Evolutionary conservation across 2,329 filamentous ascomycete species (phyloP).

Genomic region (Pseudovirgaria hyperparasitica): DNA sequence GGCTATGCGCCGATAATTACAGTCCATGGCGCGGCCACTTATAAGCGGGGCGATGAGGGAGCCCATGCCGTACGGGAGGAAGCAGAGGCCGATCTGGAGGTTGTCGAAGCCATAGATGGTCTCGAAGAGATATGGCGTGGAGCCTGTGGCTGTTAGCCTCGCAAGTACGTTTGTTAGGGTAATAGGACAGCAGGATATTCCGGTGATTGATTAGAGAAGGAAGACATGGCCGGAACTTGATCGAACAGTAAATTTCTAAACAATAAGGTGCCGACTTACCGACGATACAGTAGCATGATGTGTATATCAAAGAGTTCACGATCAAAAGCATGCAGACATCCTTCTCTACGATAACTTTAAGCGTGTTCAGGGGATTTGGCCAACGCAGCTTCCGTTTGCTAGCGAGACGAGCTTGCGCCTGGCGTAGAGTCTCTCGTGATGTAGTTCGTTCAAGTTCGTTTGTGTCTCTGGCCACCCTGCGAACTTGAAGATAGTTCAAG

Average conservation of each 20-base stretch:
- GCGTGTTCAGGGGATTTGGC: conserved; percentile 31
- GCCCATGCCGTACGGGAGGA: conserved; percentile 26
- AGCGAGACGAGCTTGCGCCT: conserved; percentile 12
- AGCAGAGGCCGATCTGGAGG: conserved; percentile 32
- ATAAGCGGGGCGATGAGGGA: conserved; percentile 23
- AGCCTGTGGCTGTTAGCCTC: too few relatives aligned
- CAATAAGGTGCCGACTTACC: too few relatives aligned
- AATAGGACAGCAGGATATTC: too few relatives aligned
- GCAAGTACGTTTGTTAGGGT: too few relatives aligned
- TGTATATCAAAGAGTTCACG: conserved; percentile 29
- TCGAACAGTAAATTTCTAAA: too few relatives aligned
- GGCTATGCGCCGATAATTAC: conserved; percentile 59
- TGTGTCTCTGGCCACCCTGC: conserved; percentile 14
- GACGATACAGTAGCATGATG: conserved; percentile 34
- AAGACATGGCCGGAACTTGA: too few relatives aligned
- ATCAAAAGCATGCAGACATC: conserved; percentile 25
- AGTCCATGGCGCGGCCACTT: conserved; percentile 48
- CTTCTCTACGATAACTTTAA: conserved; percentile 27
- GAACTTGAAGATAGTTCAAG: conserved; percentile 14
- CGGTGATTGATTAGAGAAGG: too few relatives aligned
- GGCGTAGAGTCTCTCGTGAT: conserved; percentile 11
- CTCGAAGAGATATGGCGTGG: conserved; percentile 33
- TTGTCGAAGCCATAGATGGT: conserved; percentile 34
- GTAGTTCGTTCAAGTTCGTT: conserved; percentile 10
- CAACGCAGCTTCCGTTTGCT: conserved; percentile 22